Evolutionary conservation across 1,284 basidiomycete genomes (phyloP).

Genomic region (Pisolithus thermaeus): DNA sequence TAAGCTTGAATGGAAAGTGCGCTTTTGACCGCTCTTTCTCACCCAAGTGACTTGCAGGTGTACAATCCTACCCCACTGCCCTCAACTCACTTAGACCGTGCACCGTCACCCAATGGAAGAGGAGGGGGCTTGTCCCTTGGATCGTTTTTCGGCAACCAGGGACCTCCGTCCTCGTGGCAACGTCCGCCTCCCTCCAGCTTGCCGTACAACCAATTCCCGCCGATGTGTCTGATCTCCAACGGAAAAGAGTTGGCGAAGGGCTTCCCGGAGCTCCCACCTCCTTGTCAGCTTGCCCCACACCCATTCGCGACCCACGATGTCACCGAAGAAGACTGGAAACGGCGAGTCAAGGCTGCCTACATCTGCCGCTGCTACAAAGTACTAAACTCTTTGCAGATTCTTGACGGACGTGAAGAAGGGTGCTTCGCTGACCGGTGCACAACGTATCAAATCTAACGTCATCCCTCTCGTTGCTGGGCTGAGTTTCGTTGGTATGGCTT

Average conservation of each 20-base stretch:
- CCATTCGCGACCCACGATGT: constrained; percentile 28
- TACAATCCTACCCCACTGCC: not conserved
- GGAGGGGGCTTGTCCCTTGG: constrained; percentile 12
- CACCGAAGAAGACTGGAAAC: constrained; percentile 27
- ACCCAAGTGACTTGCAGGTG: not conserved
- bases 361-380: not conserved
- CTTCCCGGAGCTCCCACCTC: constrained; percentile 27
- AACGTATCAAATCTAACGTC: constrained; percentile 27
- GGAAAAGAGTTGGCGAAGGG: constrained; percentile 12
- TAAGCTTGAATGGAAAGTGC: not conserved
- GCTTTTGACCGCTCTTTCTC: not conserved
- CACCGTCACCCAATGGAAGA: not conserved
- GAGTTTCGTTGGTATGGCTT: constrained; percentile 15
- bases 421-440: constrained; percentile 14
- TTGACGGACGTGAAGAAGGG: constrained; percentile 24
- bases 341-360: constrained; percentile 11
- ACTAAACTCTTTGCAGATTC: constrained; percentile 14
- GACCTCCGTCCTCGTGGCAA: constrained; percentile 22
- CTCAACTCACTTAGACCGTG: not conserved
- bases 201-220: constrained; percentile 19
- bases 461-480: constrained; percentile 19
- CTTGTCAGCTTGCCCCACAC: constrained; percentile 18
- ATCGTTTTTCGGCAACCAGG: constrained; percentile 23
- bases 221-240: constrained; percentile 28
- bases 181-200: constrained; percentile 16